Conservation (phyloP, 768 basidiomycete genomes). For the Boletus pseudo-olivaceus region DNA sequence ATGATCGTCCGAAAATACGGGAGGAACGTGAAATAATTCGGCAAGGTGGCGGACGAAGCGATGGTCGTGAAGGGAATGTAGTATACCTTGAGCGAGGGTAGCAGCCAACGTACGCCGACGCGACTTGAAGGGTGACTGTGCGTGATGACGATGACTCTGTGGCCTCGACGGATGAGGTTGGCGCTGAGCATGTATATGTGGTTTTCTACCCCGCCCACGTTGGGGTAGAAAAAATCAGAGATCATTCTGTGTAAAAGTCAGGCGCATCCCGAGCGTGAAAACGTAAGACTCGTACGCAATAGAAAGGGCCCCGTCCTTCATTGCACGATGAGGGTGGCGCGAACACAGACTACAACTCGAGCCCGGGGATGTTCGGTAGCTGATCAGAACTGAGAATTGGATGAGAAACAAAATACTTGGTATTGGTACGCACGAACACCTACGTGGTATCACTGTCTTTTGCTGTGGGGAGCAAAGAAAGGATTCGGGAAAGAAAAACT, state of each 20-base stretch:
- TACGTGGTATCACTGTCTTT: not conserved
- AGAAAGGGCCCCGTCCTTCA: slow-evolving; percentile 28
- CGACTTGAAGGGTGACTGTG: slow-evolving; percentile 87
- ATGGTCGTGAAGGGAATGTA: slow-evolving; percentile 89
- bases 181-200: slow-evolving; percentile 93
- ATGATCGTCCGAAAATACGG: slow-evolving; percentile 91
- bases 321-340: not conserved
- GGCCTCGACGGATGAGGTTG: slow-evolving; percentile 75
- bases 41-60: slow-evolving; percentile 88
- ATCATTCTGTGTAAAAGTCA: slow-evolving; percentile 66
- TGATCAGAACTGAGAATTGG: not conserved
- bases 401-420: not conserved
- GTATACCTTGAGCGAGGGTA: slow-evolving; percentile 88
- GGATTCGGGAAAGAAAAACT: slow-evolving; percentile 9
- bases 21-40: slow-evolving; percentile 88
- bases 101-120: slow-evolving; percentile 85
- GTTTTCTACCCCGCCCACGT: slow-evolving; percentile 93
- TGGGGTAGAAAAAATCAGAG: slow-evolving; percentile 94
- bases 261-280: not conserved
- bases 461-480: not conserved
- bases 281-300: slow-evolving; percentile 23
- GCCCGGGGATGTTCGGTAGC: not conserved
- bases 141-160: slow-evolving; percentile 93
- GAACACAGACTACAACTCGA: not conserved
- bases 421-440: not conserved